These are phyloP conservation scores for Pseudozyma tsukubaensis DNA, from an alignment of 1,284 basidiomycete genomes.

Conservation along the genomic window DNA sequence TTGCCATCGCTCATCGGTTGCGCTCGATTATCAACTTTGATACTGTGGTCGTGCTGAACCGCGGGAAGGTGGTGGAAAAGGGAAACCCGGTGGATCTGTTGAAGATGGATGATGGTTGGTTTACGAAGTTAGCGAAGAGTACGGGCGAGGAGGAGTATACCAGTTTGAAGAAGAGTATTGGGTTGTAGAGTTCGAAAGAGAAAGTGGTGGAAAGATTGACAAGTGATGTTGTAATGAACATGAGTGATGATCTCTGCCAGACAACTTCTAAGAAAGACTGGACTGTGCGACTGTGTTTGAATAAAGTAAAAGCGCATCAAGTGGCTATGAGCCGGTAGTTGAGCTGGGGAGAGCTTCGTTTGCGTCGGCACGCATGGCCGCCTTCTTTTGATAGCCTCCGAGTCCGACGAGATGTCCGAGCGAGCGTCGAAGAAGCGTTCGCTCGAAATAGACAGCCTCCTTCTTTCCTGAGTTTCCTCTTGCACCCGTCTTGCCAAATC, in stretches of 20 bases:
- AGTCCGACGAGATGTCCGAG: too few species aligned
- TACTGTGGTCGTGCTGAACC: constrained; percentile 80
- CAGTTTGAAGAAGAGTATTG: constrained; percentile 12
- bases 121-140: constrained; percentile 72
- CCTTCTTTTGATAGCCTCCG: too few species aligned
- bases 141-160: constrained; percentile 34
- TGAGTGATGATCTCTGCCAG: neutral
- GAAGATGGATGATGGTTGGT: constrained; percentile 73
- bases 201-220: neutral
- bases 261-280: too few species aligned
- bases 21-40: constrained; percentile 84
- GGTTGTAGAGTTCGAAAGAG: constrained; percentile 1
- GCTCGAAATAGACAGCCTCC: too few species aligned
- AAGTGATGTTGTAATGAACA: neutral
- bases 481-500: too few species aligned
- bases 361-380: too few species aligned
- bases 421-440: too few species aligned
- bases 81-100: constrained; percentile 77
- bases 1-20: constrained; percentile 80
- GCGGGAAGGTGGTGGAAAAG: constrained; percentile 78
- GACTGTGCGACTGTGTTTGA: too few species aligned
- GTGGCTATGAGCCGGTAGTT: too few species aligned
- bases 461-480: too few species aligned
- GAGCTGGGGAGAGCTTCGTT: too few species aligned
- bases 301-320: too few species aligned